Conservation (phyloP, 2,329 filamentous ascomycete species). For the Ophiostoma quercus region DNA sequence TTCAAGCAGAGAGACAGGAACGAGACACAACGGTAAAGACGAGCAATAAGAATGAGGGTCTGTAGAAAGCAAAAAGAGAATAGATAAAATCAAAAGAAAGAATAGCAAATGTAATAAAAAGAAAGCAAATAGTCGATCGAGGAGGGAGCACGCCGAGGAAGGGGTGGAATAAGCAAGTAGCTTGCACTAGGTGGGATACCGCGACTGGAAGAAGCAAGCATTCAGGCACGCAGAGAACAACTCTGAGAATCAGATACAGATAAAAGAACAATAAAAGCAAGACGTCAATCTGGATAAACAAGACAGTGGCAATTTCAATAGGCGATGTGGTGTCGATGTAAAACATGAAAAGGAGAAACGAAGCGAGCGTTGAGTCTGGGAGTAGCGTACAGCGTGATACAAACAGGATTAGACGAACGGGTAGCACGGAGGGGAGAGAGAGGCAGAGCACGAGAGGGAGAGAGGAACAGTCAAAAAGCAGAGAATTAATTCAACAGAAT, state of each 20-base stretch:
- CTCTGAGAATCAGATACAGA: background rate
- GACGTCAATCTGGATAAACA: constrained; percentile 5
- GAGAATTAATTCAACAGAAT: background rate
- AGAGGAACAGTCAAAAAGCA: background rate
- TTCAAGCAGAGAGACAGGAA: constrained; percentile 8
- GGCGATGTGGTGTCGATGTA: constrained; percentile 13
- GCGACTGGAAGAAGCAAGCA: constrained; percentile 9
- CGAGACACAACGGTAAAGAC: constrained; percentile 5
- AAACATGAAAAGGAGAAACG: constrained; percentile 8
- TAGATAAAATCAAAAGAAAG: background rate
- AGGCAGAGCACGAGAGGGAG: background rate
- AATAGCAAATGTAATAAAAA: background rate
- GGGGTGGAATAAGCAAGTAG: constrained; percentile 4
- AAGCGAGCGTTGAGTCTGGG: constrained; percentile 12
- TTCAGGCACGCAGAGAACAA: background rate
- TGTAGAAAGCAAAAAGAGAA: background rate
- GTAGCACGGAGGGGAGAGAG: background rate
- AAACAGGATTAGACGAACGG: constrained; percentile 10
- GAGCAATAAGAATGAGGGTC: background rate
- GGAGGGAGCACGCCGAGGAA: constrained; percentile 13
- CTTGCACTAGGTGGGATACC: background rate
- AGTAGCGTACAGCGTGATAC: background rate
- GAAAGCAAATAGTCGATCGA: constrained; percentile 4
- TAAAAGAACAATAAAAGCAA: background rate
- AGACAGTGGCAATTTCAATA: constrained; percentile 19